Base-by-base conservation (phyloP, 2,329 filamentous ascomycete species). In the Neobulgaria alba region DNA sequence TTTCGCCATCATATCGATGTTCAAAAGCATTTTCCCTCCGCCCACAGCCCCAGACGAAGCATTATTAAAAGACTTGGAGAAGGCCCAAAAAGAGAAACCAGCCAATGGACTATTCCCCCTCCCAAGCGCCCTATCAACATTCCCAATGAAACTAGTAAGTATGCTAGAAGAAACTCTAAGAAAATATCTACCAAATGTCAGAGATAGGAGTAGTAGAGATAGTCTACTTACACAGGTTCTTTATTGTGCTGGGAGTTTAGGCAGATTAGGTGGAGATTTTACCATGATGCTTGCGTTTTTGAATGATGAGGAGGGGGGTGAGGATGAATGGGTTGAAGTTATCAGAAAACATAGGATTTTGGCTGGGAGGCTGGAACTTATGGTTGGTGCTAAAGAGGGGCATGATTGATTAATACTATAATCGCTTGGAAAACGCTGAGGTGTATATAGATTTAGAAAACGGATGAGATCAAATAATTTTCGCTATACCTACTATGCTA, bases 1-100 rank as follows among this genome's bases (percentile, higher is more conserved):
- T 59, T 98, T 98, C 61, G 85, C 82, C 32, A 94, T 96, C 45
- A 79, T 96, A 19, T 94, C 87, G 43, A 87, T 96, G 73, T 95
- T 93, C 63, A 85, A 82, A 55, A 92, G 83, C 55, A 87, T 96
- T 40, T 94, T 94, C 56, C 79, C 83, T 0, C 69, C 75, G 10
- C 19, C 52, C 12, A 38, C 47, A 1, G 35, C 43, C 16, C 36
- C 46, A 10, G 44, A 51, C 35, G 47, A 52, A 20, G 44, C 43
- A 10, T 10, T 49, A n/a, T 38, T 41, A 20, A 54, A 38, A 21
- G 40, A 51, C 8, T 33, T 50, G 14, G 31, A 47, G 16, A 45
- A 39, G 3, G 34, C 42, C 23, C 48, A 50, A 19, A 49, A 36
- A 26, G 46, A 50, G 12, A 46, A 36, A 8, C 44, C 48, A 10